Evolutionary conservation across 2,329 filamentous ascomycete genomes (phyloP).

Genomic region (Geoglossum cookeanum): DNA sequence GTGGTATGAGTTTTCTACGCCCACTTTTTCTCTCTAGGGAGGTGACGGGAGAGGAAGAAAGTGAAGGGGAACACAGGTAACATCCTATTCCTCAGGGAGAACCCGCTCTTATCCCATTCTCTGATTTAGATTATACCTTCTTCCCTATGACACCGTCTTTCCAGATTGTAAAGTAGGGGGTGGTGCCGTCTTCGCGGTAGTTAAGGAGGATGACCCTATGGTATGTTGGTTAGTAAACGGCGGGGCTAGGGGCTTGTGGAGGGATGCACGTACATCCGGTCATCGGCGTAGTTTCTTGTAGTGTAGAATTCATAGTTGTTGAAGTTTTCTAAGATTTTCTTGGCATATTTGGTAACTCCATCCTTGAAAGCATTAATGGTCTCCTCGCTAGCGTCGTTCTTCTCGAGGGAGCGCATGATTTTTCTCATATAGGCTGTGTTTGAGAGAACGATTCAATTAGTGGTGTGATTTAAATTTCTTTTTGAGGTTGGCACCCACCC

Average conservation of each 20-base stretch:
- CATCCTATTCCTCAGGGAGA: background rate
- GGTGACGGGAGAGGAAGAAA: background rate
- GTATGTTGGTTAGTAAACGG: slow-evolving; percentile 1
- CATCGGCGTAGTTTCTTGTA: slow-evolving; percentile 71
- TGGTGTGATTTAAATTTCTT: background rate
- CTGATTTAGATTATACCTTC: slow-evolving; percentile 56
- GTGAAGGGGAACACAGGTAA: background rate
- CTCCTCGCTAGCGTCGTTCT: slow-evolving; percentile 40
- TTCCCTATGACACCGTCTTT: slow-evolving; percentile 78
- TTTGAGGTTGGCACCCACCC: slow-evolving; percentile 32
- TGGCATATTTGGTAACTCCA: slow-evolving; percentile 53
- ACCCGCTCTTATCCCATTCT: background rate
- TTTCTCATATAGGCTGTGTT: slow-evolving; percentile 71
- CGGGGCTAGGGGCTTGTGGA: background rate
- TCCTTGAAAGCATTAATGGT: slow-evolving; percentile 63
- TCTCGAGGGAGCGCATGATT: slow-evolving; percentile 52
- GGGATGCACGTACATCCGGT: slow-evolving; percentile 51
- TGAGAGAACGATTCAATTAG: background rate
- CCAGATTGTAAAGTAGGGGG: slow-evolving; percentile 80
- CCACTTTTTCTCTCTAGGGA: too few species aligned
- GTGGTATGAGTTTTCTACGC: too few species aligned
- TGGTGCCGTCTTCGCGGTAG: slow-evolving; percentile 91
- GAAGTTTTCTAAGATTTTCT: slow-evolving; percentile 71
- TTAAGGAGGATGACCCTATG: slow-evolving; percentile 73
- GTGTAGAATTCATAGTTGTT: slow-evolving; percentile 93